phyloP scores from a whole-genome alignment of 2,329 filamentous ascomycete genomes.

The Fusarium sp. region DNA sequence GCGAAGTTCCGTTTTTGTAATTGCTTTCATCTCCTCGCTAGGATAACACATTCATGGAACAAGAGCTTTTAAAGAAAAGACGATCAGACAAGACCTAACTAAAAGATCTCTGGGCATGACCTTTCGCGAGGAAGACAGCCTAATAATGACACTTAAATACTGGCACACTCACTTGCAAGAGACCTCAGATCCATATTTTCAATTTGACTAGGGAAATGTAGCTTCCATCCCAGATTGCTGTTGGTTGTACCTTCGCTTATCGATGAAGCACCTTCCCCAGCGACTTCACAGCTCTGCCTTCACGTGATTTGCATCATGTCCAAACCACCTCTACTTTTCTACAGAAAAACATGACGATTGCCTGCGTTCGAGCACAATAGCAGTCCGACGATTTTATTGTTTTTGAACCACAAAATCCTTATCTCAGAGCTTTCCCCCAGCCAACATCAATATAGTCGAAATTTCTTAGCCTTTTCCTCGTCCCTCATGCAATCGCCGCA shows the following conservation, averaged over 20 bases:
- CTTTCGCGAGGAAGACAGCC: neutral
- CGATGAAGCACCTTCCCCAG: neutral
- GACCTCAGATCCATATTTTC: neutral
- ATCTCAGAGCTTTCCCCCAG: neutral
- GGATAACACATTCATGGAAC: neutral
- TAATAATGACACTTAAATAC: neutral
- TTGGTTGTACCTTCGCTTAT: constrained; percentile 1
- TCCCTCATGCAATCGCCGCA: constrained; percentile 20
- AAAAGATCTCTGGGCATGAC: neutral
- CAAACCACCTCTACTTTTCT: neutral
- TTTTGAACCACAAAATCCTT: neutral
- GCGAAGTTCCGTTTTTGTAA: neutral
- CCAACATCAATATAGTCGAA: neutral
- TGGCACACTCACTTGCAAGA: neutral
- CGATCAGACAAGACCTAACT: neutral
- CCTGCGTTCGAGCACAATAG: constrained; percentile 15
- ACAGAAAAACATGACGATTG: constrained; percentile 2
- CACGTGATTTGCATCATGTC: constrained; percentile 30
- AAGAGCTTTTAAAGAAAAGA: neutral
- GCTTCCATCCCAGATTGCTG: neutral
- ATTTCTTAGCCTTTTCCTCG: neutral
- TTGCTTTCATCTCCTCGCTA: neutral
- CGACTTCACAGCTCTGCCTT: neutral
- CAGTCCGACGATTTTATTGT: neutral
- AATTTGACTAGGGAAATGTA: neutral